Percentiles rank a stretch among this genome's conserved stretches.
These are phyloP conservation scores for Spathaspora hagerdaliae DNA, from an alignment of 805 yeast species.

Conservation along the genomic window DNA sequence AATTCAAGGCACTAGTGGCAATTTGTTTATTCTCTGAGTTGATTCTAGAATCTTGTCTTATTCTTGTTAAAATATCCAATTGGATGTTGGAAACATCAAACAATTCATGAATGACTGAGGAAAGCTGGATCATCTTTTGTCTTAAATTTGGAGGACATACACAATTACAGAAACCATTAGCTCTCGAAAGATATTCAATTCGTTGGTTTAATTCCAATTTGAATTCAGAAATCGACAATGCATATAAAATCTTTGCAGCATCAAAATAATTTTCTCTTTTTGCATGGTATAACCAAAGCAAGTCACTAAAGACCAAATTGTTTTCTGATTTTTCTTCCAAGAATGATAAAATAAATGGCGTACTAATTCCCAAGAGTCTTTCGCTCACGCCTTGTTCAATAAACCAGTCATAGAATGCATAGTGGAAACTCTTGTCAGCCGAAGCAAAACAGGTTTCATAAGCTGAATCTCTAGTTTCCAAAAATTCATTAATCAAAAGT, in stretches of 20 bases:
- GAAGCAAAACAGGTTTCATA: constrained; percentile 71
- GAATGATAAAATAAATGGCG: constrained; percentile 76
- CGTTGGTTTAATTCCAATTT: constrained; percentile 65
- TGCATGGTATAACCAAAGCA: constrained; percentile 87
- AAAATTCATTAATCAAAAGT: constrained; percentile 45
- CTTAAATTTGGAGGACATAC: constrained; percentile 71
- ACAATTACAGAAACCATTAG: constrained; percentile 89
- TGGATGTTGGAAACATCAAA: constrained; percentile 86
- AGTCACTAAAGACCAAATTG: constrained; percentile 70
- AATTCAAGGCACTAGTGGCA: constrained; percentile 54
- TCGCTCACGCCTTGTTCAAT: constrained; percentile 73
- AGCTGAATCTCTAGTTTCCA: constrained; percentile 63
- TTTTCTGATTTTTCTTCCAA: constrained; percentile 62
- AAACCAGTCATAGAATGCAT: constrained; percentile 90
- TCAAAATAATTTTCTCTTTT: constrained; percentile 71
- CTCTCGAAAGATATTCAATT: constrained; percentile 85
- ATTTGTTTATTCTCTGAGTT: constrained; percentile 45
- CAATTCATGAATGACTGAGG: constrained; percentile 68
- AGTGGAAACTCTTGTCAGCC: constrained; percentile 84
- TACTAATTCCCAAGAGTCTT: constrained; percentile 71
- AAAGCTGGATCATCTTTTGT: constrained; percentile 69
- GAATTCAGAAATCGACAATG: constrained; percentile 71
- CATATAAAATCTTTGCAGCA: constrained; percentile 76
- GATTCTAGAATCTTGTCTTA: constrained; percentile 50
- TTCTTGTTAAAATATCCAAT: constrained; percentile 52